A percentile compares a stretch with the other conserved stretches of the same genome.
These are phyloP conservation scores for Aspergillus olivimuriae DNA, from an alignment of 495 filamentous ascomycete genomes.

Conservation along the genomic window DNA sequence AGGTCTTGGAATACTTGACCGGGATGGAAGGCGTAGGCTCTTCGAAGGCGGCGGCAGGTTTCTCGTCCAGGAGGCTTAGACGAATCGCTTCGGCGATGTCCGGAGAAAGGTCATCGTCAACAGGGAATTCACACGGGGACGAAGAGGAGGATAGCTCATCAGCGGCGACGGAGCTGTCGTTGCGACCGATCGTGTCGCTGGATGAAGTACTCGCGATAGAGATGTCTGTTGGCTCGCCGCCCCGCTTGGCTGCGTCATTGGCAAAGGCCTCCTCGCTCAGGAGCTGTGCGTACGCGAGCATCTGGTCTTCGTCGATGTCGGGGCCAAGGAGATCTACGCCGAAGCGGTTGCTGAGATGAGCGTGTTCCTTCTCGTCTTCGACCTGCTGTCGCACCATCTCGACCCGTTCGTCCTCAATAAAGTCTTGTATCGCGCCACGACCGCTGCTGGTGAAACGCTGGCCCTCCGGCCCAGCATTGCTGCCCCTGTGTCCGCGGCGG, in stretches of 20 bases:
- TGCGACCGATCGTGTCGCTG: slow-evolving; percentile 33
- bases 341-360: slow-evolving; percentile 68
- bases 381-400: slow-evolving; percentile 74
- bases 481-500: slow-evolving; percentile 53
- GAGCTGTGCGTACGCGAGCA: slow-evolving; percentile 81
- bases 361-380: slow-evolving; percentile 52
- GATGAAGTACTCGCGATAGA: slow-evolving; percentile 39
- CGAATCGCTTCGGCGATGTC: slow-evolving; percentile 79
- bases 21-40: slow-evolving; percentile 39
- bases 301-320: slow-evolving; percentile 76
- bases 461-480: slow-evolving; percentile 45
- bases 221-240: slow-evolving; percentile 43
- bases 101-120: slow-evolving; percentile 57
- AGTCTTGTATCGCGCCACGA: slow-evolving; percentile 61
- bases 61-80: slow-evolving; percentile 59
- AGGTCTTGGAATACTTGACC: slow-evolving; percentile 45
- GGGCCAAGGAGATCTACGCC: slow-evolving; percentile 69
- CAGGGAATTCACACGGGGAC: slow-evolving; percentile 33
- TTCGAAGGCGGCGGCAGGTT: too few species aligned
- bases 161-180: slow-evolving; percentile 47
- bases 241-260: slow-evolving; percentile 53
- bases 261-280: slow-evolving; percentile 73
- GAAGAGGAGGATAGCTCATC: slow-evolving; percentile 38
- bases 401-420: slow-evolving; percentile 73
- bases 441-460: slow-evolving; percentile 54